Base-by-base conservation (phyloP, 768 basidiomycete species). In the Dentipellis sp. region DNA sequence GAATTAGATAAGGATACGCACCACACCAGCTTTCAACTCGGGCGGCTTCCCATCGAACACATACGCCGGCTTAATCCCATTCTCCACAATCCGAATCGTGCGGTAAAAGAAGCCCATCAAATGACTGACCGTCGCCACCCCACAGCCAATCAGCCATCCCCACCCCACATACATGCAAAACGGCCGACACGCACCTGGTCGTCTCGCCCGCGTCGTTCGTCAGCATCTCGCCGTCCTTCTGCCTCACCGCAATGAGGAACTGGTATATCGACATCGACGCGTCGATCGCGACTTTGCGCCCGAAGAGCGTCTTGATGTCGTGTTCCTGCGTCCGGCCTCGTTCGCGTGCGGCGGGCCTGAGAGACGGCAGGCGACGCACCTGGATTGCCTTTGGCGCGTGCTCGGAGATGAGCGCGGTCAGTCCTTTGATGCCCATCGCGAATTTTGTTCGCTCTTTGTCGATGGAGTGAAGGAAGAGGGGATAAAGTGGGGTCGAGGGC, bases 11-110 rank as follows among this genome's bases (percentile, higher is more conserved):
- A 0, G 16, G 7, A 47, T 12, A 86, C 92, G 66, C 65, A 99
- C 95, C 65, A 98, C 94, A 52, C 92, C 92, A 56, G 92, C 86
- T 74, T 99, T 99, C 73, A 99, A 72, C 64, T 97, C 94, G 48
- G 97, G 97, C 2, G 97, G 97, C 69, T 94, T 95, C 19, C 97
- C 97, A 70, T 99, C 97, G 62, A 99, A 99, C 36, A 99, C 92
- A 70, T 98, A 98, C 36, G 88, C 88, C 0, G 95, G 94, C 66
- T 99, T 99, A 67, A 99, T 93, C 3, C 97, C 97, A 62, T 98
- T 95, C 72, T 99, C 97, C 16, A 94, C 94, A 68, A 99, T 98
- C 21, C 97, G 81, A 57, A 99, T 91, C 0, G 97, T 99, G 39
- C 94, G 81, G 66, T 97, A 97, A 74, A 99, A 99, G 70, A 98